Conservation (phyloP, 306 rosid genomes). For the Rosa lucieae region DNA sequence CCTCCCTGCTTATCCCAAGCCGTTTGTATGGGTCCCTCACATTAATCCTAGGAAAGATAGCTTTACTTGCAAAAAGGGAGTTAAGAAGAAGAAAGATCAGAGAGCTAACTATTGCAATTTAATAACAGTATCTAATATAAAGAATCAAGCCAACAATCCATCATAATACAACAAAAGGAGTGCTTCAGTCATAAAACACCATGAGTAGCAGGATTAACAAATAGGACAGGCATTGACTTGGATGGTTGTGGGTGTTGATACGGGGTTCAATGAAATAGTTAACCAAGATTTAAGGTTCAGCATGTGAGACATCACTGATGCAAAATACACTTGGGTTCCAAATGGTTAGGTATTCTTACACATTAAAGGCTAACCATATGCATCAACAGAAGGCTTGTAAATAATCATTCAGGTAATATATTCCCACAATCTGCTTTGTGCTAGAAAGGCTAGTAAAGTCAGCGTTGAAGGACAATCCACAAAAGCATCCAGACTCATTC, state of each 20-base stretch:
- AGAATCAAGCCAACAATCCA: not conserved
- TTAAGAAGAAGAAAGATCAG: slow-evolving; percentile 21
- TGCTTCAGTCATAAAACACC: not conserved
- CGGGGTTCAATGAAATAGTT: not conserved
- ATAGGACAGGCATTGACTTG: not conserved
- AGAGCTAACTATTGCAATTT: slow-evolving; percentile 14
- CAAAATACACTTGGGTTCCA: not conserved
- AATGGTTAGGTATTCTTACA: not conserved
- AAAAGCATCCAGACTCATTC: not conserved
- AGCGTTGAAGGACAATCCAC: not conserved
- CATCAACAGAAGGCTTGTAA: not conserved
- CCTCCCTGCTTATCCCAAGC: slow-evolving; percentile 93
- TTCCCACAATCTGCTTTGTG: not conserved
- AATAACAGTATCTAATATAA: not conserved
- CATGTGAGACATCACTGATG: not conserved
- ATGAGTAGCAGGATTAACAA: not conserved
- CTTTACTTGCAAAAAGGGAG: slow-evolving; percentile 51
- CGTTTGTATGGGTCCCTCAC: slow-evolving; percentile 90
- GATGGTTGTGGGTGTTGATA: not conserved
- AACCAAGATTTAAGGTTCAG: not conserved
- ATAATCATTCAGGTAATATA: not conserved
- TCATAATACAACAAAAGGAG: not conserved
- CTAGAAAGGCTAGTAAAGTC: not conserved
- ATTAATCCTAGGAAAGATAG: slow-evolving; percentile 84
- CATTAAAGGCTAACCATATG: not conserved